phyloP scores from a whole-genome alignment of 1,284 basidiomycete species.

The Ustilago trichophora region DNA sequence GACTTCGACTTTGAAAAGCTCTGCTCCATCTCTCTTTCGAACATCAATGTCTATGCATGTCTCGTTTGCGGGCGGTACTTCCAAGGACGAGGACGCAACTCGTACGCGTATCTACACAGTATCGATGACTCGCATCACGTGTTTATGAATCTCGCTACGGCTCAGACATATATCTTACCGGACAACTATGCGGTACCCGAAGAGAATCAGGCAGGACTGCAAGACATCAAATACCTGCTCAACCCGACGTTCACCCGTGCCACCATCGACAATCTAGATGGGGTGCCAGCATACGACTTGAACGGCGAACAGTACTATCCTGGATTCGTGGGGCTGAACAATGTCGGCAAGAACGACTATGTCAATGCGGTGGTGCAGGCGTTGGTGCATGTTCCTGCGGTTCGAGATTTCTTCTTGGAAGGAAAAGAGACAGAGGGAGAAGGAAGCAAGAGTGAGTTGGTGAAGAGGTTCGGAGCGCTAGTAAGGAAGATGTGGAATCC shows the following conservation, averaged over 20 bases:
- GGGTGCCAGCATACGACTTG: slow-evolving; percentile 75
- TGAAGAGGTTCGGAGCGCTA: slow-evolving; percentile 79
- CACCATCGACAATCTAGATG: slow-evolving; percentile 71
- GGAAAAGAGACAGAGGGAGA: not conserved
- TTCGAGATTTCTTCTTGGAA: slow-evolving; percentile 77
- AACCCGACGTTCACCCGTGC: slow-evolving; percentile 76
- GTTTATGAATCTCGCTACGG: slow-evolving; percentile 92
- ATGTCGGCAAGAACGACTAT: slow-evolving; percentile 95
- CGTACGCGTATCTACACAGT: slow-evolving; percentile 94
- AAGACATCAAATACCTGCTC: slow-evolving; percentile 91
- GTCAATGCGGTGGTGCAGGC: slow-evolving; percentile 97
- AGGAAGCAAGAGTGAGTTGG: slow-evolving; percentile 73
- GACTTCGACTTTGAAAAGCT: slow-evolving; percentile 99
- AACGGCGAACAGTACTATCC: slow-evolving; percentile 82
- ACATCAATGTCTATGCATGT: slow-evolving; percentile 97
- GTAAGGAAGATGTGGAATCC: slow-evolving; percentile 92
- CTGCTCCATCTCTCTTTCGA: slow-evolving; percentile 92
- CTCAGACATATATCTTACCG: slow-evolving; percentile 96
- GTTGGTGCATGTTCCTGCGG: slow-evolving; percentile 85
- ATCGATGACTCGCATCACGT: slow-evolving; percentile 98
- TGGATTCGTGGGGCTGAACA: slow-evolving; percentile 95
- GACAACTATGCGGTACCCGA: slow-evolving; percentile 85
- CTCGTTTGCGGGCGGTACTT: slow-evolving; percentile 99
- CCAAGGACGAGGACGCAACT: slow-evolving; percentile 90
- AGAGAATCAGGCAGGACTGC: slow-evolving; percentile 85